Percentiles rank a stretch among this genome's conserved stretches.
These are phyloP conservation scores for Pestalotiopsis fici DNA, from an alignment of 2,329 filamentous ascomycete species.

Conservation along the genomic window DNA sequence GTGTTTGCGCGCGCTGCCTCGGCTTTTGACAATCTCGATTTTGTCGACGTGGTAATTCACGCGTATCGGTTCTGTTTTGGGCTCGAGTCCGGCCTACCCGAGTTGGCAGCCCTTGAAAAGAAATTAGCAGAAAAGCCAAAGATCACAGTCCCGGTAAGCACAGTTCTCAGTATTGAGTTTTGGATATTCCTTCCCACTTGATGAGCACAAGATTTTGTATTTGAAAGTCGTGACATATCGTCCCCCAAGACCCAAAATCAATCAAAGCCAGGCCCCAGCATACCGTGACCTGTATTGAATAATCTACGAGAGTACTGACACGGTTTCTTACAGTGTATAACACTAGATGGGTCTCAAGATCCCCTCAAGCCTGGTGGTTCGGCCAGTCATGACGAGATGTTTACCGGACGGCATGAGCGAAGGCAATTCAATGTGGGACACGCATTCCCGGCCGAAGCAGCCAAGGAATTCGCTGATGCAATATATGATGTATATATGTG, in stretches of 20 bases:
- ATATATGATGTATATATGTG: constrained; percentile 7
- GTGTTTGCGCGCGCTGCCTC: constrained; percentile 19
- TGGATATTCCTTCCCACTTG: neutral
- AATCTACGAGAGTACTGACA: neutral
- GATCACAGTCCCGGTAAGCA: constrained; percentile 1
- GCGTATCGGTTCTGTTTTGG: neutral
- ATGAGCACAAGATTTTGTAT: neutral
- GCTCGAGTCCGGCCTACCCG: neutral
- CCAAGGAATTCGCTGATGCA: constrained; percentile 3
- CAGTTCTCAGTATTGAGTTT: neutral
- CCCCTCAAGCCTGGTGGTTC: constrained; percentile 8
- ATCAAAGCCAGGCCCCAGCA: too few relatives aligned
- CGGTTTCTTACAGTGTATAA: neutral
- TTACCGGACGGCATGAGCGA: constrained; percentile 3
- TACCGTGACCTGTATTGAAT: too few relatives aligned
- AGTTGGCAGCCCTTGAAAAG: neutral
- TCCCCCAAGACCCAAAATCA: too few relatives aligned
- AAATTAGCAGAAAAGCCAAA: constrained; percentile 3
- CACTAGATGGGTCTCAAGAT: constrained; percentile 7
- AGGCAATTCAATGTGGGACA: constrained; percentile 4
- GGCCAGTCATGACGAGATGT: constrained; percentile 6
- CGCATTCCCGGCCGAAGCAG: constrained; percentile 8
- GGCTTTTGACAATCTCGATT: constrained; percentile 9
- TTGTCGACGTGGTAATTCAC: constrained; percentile 7
- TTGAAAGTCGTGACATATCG: neutral